Evolutionary conservation across 768 basidiomycete species (phyloP), one percentile per base, ranked within the genome.

Genomic region (Lactarius trivialis): DNA sequence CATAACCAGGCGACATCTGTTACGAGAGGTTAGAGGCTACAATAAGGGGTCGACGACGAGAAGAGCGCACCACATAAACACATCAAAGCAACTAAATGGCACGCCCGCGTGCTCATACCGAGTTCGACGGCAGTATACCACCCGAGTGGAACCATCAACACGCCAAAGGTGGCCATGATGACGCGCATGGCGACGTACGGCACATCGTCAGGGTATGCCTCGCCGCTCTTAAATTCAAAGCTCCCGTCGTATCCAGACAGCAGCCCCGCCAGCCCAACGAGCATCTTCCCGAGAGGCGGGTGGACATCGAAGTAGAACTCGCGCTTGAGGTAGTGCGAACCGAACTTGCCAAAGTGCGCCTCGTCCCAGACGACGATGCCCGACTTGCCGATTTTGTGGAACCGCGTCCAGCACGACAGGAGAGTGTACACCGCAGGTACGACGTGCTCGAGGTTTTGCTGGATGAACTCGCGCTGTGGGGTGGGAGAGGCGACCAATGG

Each of bases 261-360:
- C 60, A 93, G 78, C 24, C 97, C 97, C 4, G 88, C 93, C 24
- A 99, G 81, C 9, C 93, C 97, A 63, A 99, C 96, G 59, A 99
- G 82, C 94, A 99, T 98, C 80, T 99, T 99, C 3, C 97, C 97
- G 45, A 99, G 81, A 0, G 97, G 97, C 6, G 97, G 97, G 70
- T 99, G 97, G 30, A 98, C 97, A 71, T 99, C 97, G 73, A 98
- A 98, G 79, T 98, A 98, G 76, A 98, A 98, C 73, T 97, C 93
- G 70, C 94, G 90, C 75, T 98, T 97, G 75, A 99, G 85, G 75
- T 99, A 98, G 75, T 98, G 89, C 55, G 92, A 92, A 55, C 93
- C 97, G 75, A 99, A 98, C 76, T 99, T 98, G 68, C 97, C 97
- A 75, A 98, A 99, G 75, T 99, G 97, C 41, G 97, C 96, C 79